A percentile compares a stretch with the other conserved stretches of the same genome.
phyloP scores from a whole-genome alignment of 2,329 filamentous ascomycete species.

The Monilinia fructicola region DNA sequence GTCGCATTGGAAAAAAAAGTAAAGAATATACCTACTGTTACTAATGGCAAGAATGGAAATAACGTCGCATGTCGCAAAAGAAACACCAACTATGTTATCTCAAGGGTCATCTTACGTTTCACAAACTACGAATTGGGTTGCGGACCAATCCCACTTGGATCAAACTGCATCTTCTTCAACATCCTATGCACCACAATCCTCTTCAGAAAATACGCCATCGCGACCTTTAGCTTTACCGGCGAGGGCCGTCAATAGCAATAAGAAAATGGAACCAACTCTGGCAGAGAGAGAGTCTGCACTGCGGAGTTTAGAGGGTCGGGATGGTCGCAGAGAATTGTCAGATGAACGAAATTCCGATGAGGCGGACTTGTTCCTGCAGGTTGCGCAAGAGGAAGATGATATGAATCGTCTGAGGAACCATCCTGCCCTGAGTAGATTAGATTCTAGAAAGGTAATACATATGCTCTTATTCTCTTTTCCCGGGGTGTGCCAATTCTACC shows the following conservation, averaged over 20 bases:
- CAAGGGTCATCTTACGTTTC: constrained; percentile 30
- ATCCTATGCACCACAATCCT: constrained; percentile 20
- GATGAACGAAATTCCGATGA: constrained; percentile 40
- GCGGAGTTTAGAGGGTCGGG: constrained; percentile 34
- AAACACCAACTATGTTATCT: constrained; percentile 36
- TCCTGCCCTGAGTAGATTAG: constrained; percentile 27
- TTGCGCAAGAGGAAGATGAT: constrained; percentile 39
- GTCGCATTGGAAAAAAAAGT: constrained; percentile 12
- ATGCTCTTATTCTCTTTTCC: neutral
- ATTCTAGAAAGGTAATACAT: constrained; percentile 35
- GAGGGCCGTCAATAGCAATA: constrained; percentile 36
- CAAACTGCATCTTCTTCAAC: constrained; percentile 9
- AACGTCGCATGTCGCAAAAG: constrained; percentile 25
- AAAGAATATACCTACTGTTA: constrained; percentile 25
- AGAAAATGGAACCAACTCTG: constrained; percentile 33
- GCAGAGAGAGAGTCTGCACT: constrained; percentile 29
- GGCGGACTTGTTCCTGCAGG: constrained; percentile 39
- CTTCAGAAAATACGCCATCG: constrained; percentile 25
- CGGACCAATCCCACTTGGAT: constrained; percentile 32
- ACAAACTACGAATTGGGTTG: constrained; percentile 37
- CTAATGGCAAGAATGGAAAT: constrained; percentile 27
- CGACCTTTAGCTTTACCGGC: constrained; percentile 36
- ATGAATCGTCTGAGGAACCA: constrained; percentile 26
- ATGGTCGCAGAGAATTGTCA: constrained; percentile 25
- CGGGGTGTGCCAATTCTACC: neutral